Evolutionary conservation across 148 eudicot species (phyloP), one percentile per base, ranked within the genome.

Genomic region (Limonium bicolor): DNA sequence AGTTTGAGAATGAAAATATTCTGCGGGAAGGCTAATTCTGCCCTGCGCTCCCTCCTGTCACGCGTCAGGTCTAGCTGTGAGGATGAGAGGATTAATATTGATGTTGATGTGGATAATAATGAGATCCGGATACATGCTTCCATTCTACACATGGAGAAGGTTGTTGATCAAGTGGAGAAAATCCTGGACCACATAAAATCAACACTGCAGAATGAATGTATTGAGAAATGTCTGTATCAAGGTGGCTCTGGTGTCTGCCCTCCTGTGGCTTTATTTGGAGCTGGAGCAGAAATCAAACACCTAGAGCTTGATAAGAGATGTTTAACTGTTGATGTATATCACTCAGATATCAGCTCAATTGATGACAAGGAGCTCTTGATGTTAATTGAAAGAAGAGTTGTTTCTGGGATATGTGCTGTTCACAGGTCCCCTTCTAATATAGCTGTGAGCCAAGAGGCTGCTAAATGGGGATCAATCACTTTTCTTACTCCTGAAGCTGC

Each of bases 281-380:
- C 87, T 48, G 99, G 99, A 39, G 99, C 76, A 22, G 87, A 75
- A 65, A 81, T 84, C 47, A 84, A 73, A 49, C 93, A 90, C 74
- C 54, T 90, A 63, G 99, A 90, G 68, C 78, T 90, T 52, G 78
- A 80, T 25, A 74, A 69, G 68, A 76, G 95, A 64, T 71, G 62
- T 60, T 65, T 90, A 69, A 75, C 73, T 48, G 78, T 85, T 48
- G 87, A 84, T 41, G 65, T 90, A 24, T 78, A 54, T 55, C 64
- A 41, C 63, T 57, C 84, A 36, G 58, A 65, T 47, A 41, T 45
- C 19, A 59, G 56, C 54, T 41, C 48, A 20, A 37, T 90, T 45
- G 71, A 77, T 59, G 93, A 84, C 39, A 90, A 78, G 68, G 74
- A 80, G 50, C 82, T 90, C 34, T 5, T 84, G 33, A n/a, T 30